Percentiles rank a stretch among this genome's conserved stretches.
Evolutionary conservation across 441 rosid species (phyloP).

Genomic region (Pelargonium myrrhifolium): DNA sequence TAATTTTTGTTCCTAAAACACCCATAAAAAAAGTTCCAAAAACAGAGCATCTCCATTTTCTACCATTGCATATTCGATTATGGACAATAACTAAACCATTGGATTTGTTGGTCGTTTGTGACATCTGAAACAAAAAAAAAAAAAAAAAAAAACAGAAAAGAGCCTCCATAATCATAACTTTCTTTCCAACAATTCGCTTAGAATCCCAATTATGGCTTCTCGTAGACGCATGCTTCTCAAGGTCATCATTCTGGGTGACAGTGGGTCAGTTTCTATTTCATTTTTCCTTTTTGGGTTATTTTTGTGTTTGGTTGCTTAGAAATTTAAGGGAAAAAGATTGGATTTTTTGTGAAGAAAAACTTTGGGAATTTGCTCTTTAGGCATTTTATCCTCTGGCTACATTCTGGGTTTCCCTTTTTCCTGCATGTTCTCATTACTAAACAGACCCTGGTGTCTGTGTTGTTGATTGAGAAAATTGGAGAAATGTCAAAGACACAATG

Average conservation of each 20-base stretch:
- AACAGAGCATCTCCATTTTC: not conserved
- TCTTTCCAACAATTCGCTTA: not conserved
- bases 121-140: not conserved
- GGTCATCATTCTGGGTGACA: slow-evolving; percentile 6
- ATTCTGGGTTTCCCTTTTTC: not conserved
- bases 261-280: not conserved
- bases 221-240: slow-evolving; percentile 7
- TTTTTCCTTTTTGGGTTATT: not conserved
- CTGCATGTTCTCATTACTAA: not conserved
- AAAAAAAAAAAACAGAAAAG: not conserved
- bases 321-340: not conserved
- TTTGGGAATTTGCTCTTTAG: not conserved
- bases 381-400: not conserved
- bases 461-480: not conserved
- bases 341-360: not conserved
- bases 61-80: not conserved
- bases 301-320: not conserved
- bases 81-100: not conserved
- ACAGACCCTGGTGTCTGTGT: not conserved
- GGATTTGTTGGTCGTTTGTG: not conserved
- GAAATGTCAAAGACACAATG: not conserved
- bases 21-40: not conserved
- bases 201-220: slow-evolving; percentile 1
- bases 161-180: not conserved
- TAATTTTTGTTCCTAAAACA: not conserved